A percentile compares a stretch with the other conserved stretches of the same genome.
phyloP scores from a whole-genome alignment of 2,329 filamentous ascomycete genomes.

The Claviceps spartinae region DNA sequence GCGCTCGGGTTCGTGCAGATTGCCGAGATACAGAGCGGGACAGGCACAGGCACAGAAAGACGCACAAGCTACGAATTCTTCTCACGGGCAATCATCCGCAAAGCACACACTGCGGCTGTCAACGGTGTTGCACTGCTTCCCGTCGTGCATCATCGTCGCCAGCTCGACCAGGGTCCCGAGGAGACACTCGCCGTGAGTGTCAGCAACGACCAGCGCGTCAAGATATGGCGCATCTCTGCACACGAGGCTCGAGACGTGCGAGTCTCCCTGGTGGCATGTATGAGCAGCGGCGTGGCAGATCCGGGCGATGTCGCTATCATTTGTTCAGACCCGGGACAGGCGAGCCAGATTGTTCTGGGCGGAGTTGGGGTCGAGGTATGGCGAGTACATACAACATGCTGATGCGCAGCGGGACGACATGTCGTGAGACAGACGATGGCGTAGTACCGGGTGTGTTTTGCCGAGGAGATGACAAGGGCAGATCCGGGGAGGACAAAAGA shows the following conservation, averaged over 20 bases:
- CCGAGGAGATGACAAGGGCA: too few species aligned
- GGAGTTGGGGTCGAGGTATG: conserved; percentile 36
- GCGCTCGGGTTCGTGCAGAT: conserved; percentile 47
- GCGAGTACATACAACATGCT: conserved; percentile 9
- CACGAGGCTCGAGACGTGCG: conserved; percentile 6
- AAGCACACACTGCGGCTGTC: conserved; percentile 59
- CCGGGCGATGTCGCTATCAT: conserved; percentile 37
- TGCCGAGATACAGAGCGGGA: conserved; percentile 3
- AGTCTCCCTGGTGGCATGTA: conserved; percentile 31
- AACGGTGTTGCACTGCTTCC: conserved; percentile 38
- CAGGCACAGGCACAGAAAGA: neutral
- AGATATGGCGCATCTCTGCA: conserved; percentile 33
- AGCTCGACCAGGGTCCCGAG: neutral
- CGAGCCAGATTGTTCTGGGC: conserved; percentile 23
- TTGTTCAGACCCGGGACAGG: conserved; percentile 1
- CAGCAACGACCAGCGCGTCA: conserved; percentile 50
- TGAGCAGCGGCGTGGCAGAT: conserved; percentile 47
- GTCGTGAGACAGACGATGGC: neutral
- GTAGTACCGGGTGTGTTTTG: too few species aligned
- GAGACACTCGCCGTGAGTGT: conserved; percentile 26
- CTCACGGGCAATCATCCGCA: conserved; percentile 17
- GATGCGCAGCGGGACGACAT: neutral
- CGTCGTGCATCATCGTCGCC: neutral
- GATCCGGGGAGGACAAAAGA: too few species aligned
- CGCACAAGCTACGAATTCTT: conserved; percentile 10